Percentiles rank a stretch among this genome's conserved stretches.
These are phyloP conservation scores for Ocimum tenuiflorum DNA, from an alignment of 257 asterid species.

Conservation along the genomic window DNA sequence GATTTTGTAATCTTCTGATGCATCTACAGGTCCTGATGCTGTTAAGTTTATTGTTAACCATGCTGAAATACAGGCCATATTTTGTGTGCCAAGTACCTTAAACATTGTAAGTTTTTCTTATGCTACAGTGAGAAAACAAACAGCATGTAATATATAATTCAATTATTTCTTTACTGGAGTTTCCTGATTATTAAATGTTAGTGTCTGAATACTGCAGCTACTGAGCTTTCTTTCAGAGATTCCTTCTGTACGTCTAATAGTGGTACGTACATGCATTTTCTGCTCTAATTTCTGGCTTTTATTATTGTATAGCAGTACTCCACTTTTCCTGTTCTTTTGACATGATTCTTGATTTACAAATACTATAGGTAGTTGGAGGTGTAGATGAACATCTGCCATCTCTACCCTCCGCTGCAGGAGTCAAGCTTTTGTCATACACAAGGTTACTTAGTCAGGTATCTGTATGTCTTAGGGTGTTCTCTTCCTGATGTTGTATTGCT, in stretches of 20 bases:
- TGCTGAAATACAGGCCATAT: constrained; percentile 71
- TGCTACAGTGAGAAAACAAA: not conserved
- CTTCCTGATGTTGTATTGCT: not conserved
- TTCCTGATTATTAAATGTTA: constrained; percentile 14
- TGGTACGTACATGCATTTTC: constrained; percentile 51
- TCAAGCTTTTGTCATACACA: constrained; percentile 60
- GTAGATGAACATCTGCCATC: constrained; percentile 87
- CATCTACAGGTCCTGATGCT: constrained; percentile 85
- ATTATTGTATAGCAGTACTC: constrained; percentile 1
- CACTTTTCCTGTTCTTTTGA: not conserved
- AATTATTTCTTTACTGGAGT: not conserved
- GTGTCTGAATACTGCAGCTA: constrained; percentile 42
- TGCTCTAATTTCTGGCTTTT: constrained; percentile 2
- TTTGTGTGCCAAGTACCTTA: constrained; percentile 76
- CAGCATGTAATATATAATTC: not conserved
- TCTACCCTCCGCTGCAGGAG: constrained; percentile 68
- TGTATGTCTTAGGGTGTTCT: constrained; percentile 10
- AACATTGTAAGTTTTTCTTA: constrained; percentile 53
- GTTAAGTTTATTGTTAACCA: constrained; percentile 79
- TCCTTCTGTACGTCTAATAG: constrained; percentile 67
- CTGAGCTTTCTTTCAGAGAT: constrained; percentile 81
- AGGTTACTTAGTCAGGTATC: constrained; percentile 70
- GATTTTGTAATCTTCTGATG: constrained; percentile 18
- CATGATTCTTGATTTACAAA: constrained; percentile 14
- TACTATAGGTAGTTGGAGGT: constrained; percentile 80